Evolutionary conservation across 768 basidiomycete species (phyloP).

Genomic region (Panaeolus papilionaceus): DNA sequence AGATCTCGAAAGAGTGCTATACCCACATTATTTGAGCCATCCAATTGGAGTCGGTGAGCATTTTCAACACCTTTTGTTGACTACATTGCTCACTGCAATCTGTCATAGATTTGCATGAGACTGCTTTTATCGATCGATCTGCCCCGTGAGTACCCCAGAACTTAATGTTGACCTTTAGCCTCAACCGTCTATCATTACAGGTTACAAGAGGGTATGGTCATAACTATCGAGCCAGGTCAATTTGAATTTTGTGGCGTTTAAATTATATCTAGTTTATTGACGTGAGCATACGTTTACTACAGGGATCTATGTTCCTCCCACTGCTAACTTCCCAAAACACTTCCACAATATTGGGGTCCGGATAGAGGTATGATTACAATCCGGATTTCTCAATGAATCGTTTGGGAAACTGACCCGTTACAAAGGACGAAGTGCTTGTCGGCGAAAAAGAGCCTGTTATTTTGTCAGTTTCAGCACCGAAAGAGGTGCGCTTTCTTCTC

Average conservation of each 20-base stretch:
- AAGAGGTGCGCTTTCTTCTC: slow-evolving; percentile 63
- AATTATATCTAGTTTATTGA: background rate
- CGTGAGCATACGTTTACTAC: slow-evolving; percentile 17
- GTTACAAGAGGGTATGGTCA: slow-evolving; percentile 84
- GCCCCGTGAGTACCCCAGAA: slow-evolving; percentile 49
- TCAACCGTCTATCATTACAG: slow-evolving; percentile 41
- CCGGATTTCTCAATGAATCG: slow-evolving; percentile 10
- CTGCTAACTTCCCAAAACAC: slow-evolving; percentile 76
- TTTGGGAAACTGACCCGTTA: slow-evolving; percentile 8
- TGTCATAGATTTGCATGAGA: slow-evolving; percentile 85
- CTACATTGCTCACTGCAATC: slow-evolving; percentile 18
- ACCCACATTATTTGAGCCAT: slow-evolving; percentile 94
- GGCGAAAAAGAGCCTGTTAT: slow-evolving; percentile 65
- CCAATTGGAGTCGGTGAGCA: slow-evolving; percentile 85
- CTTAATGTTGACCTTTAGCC: slow-evolving; percentile 8
- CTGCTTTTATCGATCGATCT: slow-evolving; percentile 61
- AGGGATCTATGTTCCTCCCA: slow-evolving; percentile 90
- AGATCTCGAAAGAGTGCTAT: slow-evolving; percentile 77
- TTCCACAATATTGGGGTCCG: slow-evolving; percentile 94
- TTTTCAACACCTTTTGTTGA: slow-evolving; percentile 11
- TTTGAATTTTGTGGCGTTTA: background rate
- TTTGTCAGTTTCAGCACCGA: slow-evolving; percentile 76
- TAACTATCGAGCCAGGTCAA: slow-evolving; percentile 89
- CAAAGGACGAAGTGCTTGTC: slow-evolving; percentile 76
- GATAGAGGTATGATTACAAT: slow-evolving; percentile 67